A percentile compares a stretch with the other conserved stretches of the same genome.
phyloP scores from a whole-genome alignment of 495 filamentous ascomycete species.

The Parathielavia hyrcaniae region DNA sequence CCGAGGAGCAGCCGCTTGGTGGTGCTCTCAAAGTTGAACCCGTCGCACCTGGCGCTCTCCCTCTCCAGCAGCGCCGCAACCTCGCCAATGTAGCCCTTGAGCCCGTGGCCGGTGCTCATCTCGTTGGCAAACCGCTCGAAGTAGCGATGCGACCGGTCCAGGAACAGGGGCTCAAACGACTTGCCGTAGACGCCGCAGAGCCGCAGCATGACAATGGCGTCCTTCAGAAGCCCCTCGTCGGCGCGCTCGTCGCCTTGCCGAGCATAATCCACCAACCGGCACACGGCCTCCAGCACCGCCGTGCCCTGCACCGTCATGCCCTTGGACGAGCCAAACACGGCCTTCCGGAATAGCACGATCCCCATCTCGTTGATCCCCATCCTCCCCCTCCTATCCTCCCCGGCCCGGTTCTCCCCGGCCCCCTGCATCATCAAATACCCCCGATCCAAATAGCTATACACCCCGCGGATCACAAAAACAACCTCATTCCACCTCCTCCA shows the following conservation, averaged over 20 bases:
- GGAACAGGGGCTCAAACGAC: constrained; percentile 71
- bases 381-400: constrained; percentile 36
- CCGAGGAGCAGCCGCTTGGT: constrained; percentile 71
- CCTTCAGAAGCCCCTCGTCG: constrained; percentile 54
- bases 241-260: constrained; percentile 48
- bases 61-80: constrained; percentile 58
- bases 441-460: constrained; percentile 90
- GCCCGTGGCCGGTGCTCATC: constrained; percentile 47
- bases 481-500: constrained; percentile 79
- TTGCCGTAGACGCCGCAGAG: constrained; percentile 69
- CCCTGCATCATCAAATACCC: constrained; percentile 61
- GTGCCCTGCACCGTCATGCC: constrained; percentile 35
- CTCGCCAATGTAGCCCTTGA: constrained; percentile 65
- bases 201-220: constrained; percentile 73
- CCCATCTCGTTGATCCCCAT: constrained; percentile 52
- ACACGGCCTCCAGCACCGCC: constrained; percentile 63
- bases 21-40: constrained; percentile 70
- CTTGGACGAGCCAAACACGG: constrained; percentile 42
- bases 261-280: constrained; percentile 67
- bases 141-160: constrained; percentile 58
- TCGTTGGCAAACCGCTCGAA: constrained; percentile 59
- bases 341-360: constrained; percentile 53
- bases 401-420: too few species aligned
- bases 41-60: constrained; percentile 67
- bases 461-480: constrained; percentile 68